Conservation (phyloP, 495 filamentous ascomycete species). For the Penicillium bovifimosum region DNA sequence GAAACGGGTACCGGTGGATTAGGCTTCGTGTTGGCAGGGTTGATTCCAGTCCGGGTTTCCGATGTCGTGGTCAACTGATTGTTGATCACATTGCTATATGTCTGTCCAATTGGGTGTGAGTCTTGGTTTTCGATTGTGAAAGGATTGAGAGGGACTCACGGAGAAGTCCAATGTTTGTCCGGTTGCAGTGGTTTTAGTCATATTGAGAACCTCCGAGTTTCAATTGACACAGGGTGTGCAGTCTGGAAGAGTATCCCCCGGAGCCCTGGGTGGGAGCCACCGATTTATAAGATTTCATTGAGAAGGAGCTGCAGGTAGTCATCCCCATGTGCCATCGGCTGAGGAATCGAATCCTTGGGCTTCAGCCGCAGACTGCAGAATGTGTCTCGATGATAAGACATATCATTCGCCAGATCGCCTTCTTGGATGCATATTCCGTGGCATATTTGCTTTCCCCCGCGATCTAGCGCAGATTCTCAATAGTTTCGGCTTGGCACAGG, state of each 20-base stretch:
- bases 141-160: neutral
- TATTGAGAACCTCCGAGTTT: neutral
- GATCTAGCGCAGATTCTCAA: neutral
- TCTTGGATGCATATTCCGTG: too few relatives aligned
- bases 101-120: constrained; percentile 8
- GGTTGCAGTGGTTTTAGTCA: neutral
- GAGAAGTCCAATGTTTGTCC: neutral
- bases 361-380: too few relatives aligned
- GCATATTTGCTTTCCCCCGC: too few relatives aligned
- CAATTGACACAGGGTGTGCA: neutral
- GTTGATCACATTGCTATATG: constrained; percentile 36
- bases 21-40: constrained; percentile 45
- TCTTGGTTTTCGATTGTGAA: neutral
- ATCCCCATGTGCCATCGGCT: too few relatives aligned
- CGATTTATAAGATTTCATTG: too few relatives aligned
- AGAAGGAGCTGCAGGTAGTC: too few relatives aligned
- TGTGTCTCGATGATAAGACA: too few relatives aligned
- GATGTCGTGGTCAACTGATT: constrained; percentile 28
- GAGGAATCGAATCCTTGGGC: too few relatives aligned
- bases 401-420: too few relatives aligned
- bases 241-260: too few relatives aligned
- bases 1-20: constrained; percentile 52
- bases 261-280: too few relatives aligned
- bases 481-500: neutral
- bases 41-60: constrained; percentile 36